Evolutionary conservation across 2,329 filamentous ascomycete genomes (phyloP), one percentile per base, ranked within the genome.

Genomic region (Cladosporium halotolerans): DNA sequence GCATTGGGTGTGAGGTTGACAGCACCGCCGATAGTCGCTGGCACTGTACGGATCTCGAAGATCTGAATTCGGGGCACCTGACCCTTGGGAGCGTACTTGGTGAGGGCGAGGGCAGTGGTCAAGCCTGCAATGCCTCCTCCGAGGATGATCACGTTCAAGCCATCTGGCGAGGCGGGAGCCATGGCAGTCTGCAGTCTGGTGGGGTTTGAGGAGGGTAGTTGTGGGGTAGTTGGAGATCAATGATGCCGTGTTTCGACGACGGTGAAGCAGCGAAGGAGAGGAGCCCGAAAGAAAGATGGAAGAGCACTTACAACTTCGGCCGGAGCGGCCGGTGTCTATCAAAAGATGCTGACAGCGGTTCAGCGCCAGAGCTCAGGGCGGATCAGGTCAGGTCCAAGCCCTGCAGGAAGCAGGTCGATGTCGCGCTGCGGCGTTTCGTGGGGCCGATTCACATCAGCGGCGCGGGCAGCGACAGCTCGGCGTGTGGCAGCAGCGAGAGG

Each of bases 81-180:
- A 28, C 62, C 64, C 23, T 64, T 42, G 23, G 72, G 70, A 39
- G 67, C 66, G 60, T 72, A 73, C 55, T 75, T 73, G 36, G 70
- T 72, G 48, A 78, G 68, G 10, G 76, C 69, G 41, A 79, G 67
- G 14, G 79, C 77, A 41, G 76, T 73, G 13, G 74, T 68, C 28
- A 79, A 70, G 36, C 78, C 78, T 14, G 76, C 72, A 23, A 79
- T 75, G 19, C 78, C 77, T 7, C 74, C 76, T 38, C 78, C 78
- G 43, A 80, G 67, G 52, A 80, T 73, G 58, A 78, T 72, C 55
- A 77, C 69, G 53, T 73, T 58, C 18, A 68, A 57, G 50, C 62
- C 64, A 38, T 63, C 59, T 34, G 57, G 52, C 23, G 63, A 64
- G 34, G 65, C 63, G 14, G 51, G 51, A 16, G 51, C 51, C 51